Evolutionary conservation across 331 rosid species (phyloP).

Genomic region (Acacia pycnantha): DNA sequence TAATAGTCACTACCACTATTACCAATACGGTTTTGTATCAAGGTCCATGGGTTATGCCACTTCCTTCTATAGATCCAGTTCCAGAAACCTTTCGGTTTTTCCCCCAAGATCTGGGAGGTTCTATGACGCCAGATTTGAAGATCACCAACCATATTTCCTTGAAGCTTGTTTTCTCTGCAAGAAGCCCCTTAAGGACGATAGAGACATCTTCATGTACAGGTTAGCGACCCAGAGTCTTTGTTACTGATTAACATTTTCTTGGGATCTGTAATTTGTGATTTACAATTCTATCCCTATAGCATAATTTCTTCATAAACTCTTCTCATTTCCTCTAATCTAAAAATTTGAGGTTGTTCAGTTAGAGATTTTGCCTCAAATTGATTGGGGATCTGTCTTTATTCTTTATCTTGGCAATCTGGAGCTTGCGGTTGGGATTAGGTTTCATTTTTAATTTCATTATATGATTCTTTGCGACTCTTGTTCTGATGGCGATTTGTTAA

Average conservation of each 20-base stretch:
- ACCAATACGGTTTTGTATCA: slow-evolving; percentile 36
- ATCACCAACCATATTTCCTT: slow-evolving; percentile 83
- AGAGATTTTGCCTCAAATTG: not conserved
- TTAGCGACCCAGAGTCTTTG: slow-evolving; percentile 12
- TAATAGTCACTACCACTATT: not conserved
- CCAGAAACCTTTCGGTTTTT: slow-evolving; percentile 31
- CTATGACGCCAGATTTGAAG: slow-evolving; percentile 75
- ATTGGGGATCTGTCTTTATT: not conserved
- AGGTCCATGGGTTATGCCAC: slow-evolving; percentile 51
- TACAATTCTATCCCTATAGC: not conserved
- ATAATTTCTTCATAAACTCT: not conserved
- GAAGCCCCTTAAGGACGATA: slow-evolving; percentile 56
- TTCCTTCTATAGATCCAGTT: slow-evolving; percentile 29
- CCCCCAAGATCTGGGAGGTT: slow-evolving; percentile 65
- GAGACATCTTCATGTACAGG: slow-evolving; percentile 98
- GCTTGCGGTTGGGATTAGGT: not conserved
- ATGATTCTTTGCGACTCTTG: not conserved
- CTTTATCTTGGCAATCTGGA: not conserved
- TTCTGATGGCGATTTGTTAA: not conserved
- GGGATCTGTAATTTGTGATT: not conserved
- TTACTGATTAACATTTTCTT: not conserved
- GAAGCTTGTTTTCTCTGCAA: slow-evolving; percentile 80
- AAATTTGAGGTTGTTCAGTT: not conserved
- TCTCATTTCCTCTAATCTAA: not conserved
- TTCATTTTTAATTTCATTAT: not conserved